Evolutionary conservation across 495 filamentous ascomycete species (phyloP), one percentile per base, ranked within the genome.

Genomic region (Copromyces sp.): DNA sequence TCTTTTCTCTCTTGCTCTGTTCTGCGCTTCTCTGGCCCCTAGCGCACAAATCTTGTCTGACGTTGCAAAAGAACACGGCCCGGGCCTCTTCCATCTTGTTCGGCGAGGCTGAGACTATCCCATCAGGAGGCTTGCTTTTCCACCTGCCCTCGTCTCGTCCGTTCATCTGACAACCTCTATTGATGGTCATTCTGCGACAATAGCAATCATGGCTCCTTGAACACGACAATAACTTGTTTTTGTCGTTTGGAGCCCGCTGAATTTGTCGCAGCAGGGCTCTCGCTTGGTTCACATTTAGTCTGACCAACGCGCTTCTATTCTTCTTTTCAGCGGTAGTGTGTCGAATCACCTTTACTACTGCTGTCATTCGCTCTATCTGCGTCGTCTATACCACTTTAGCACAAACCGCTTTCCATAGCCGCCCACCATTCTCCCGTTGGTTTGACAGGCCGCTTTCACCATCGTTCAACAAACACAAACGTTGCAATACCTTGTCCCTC

Each of bases 91-190:
- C 53, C 53, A 65, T 65, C 53, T 65, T 65, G 53, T 65, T 65
- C 53, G 53, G 29, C 53, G 53, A 65, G 53, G 53, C 53, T 65
- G 53, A 65, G 53, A 35, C 78, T 75, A 72, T 74, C 42, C 76
- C 76, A 80, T 78, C 78, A 79, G 77, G 80, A 75, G 78, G 72
- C 59, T 20, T 71, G 40, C 47, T 39, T 41, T 71, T 20, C 53
- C 75, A 59, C 72, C 72, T 74, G 68, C 68, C 73, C 69, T 53
- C 68, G 29, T 73, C 70, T 75, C 73, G 44, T 75, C 71, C 74
- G 79, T 69, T 72, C 81, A 81, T 82, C 81, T 82, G 81, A 82
- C 81, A 73, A 61, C 72, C 68, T 73, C 74, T 74, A 71, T 41
- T 70, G 75, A 59, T 73, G 77, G 76, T 80, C 77, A 78, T 78